phyloP scores from a whole-genome alignment of 2,329 filamentous ascomycete species.

The Cryoendolithus antarcticus region DNA sequence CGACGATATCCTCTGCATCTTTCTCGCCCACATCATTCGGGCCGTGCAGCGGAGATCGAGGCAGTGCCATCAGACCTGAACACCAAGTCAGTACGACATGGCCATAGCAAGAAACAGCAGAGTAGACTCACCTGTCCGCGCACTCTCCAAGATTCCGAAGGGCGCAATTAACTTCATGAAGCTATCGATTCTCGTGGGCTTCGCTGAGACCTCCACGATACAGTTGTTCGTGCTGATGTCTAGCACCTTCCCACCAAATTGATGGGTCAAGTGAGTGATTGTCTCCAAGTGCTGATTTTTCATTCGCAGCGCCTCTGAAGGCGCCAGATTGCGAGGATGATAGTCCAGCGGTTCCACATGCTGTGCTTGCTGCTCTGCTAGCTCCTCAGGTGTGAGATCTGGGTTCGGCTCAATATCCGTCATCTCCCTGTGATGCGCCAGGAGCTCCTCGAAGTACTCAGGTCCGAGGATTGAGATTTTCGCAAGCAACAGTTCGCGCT shows the following conservation, averaged over 20 bases:
- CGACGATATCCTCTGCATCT: conserved; percentile 89
- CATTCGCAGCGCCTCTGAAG: conserved; percentile 80
- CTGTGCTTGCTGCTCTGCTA: conserved; percentile 9
- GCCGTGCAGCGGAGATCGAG: conserved; percentile 75
- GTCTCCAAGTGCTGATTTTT: conserved; percentile 96
- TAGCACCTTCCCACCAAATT: conserved; percentile 93
- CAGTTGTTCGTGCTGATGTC: conserved; percentile 98
- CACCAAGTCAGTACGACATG: conserved; percentile 9
- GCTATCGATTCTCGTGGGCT: conserved; percentile 85
- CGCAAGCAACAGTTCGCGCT: conserved; percentile 86
- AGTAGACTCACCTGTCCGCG: conserved; percentile 55
- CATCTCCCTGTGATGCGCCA: conserved; percentile 92
- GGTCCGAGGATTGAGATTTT: conserved; percentile 95
- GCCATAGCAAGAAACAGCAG: background rate
- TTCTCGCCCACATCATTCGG: conserved; percentile 62
- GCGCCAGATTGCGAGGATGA: conserved; percentile 76
- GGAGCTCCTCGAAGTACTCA: conserved; percentile 95
- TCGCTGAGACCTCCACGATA: conserved; percentile 93
- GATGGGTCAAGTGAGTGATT: conserved; percentile 92
- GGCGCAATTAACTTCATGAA: conserved; percentile 92
- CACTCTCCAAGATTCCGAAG: conserved; percentile 93
- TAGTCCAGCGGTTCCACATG: conserved; percentile 46
- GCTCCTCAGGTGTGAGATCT: conserved; percentile 14
- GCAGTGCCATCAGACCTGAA: conserved; percentile 81
- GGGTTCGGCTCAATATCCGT: conserved; percentile 35